phyloP scores from a whole-genome alignment of 192 early-diverging fungal genomes.

The Globomyces pollinis-pini region DNA sequence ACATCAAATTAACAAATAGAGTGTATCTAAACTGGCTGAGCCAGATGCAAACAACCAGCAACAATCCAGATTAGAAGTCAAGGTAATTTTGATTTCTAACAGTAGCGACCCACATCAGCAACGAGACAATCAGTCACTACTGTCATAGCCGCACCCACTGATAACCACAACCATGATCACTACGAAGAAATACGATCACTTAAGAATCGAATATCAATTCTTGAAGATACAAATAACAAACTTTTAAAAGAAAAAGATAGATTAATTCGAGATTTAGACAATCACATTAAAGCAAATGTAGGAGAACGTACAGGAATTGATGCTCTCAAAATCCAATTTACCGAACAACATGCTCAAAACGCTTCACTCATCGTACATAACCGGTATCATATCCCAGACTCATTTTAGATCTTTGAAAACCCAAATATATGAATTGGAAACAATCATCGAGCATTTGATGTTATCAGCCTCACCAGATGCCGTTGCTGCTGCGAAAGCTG shows the following conservation, averaged over 20 bases:
- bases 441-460: background rate
- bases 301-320: background rate
- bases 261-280: background rate
- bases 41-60: too few relatives aligned
- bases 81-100: too few relatives aligned
- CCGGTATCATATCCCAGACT: background rate
- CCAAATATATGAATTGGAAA: background rate
- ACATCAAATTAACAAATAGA: too few relatives aligned
- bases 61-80: too few relatives aligned
- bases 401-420: background rate
- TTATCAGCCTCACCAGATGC: background rate
- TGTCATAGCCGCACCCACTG: too few relatives aligned
- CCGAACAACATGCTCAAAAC: constrained; percentile 1
- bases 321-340: background rate
- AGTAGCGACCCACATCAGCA: too few relatives aligned
- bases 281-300: constrained; percentile 4
- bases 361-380: constrained; percentile 3
- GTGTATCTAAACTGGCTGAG: too few relatives aligned
- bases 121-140: too few relatives aligned
- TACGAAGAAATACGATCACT: background rate
- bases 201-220: background rate
- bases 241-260: background rate
- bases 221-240: background rate
- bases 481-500: background rate
- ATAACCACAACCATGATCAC: too few relatives aligned